Base-by-base conservation (phyloP, 768 basidiomycete species). In the Cubamyces lactineus region DNA sequence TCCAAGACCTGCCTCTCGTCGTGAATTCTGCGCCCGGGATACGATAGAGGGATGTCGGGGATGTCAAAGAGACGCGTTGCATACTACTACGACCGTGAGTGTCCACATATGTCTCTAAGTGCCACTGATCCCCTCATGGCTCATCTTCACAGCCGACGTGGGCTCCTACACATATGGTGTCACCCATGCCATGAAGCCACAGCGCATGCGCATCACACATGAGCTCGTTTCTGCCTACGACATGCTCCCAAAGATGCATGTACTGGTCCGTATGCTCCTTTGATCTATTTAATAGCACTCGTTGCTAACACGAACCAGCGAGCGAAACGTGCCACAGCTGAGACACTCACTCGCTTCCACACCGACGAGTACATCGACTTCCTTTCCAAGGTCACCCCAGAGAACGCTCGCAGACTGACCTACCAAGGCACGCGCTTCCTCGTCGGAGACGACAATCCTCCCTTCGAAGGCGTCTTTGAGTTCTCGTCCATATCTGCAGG, bases 321-420 rank as follows among this genome's bases (percentile, higher is more conserved):
- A 45, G 70, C 75, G 39, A 72, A 71, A 67, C 74, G 75, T 53
- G 72, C 75, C 16, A 68, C 72, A 11, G 73, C 75, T 1, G 75
- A 76, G 63, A 62, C 67, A 23, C 91, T 99, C 91, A 89, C 92
- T n/a, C 78, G 88, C 12, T 99, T 98, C 75, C 97, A 99, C 74
- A 94, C 96, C 21, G 97, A 99, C 78, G 97, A 99, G 82, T 99
- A 97, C 75, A 84, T 99, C 61, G 87, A 98, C 69, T 96, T 98
- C 69, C 77, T 99, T 47, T 81, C 85, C 56, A 84, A 85, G 50
- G 96, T 98, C 26, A 92, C 89, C 0, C 96, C 96, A 0, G 97
- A 99, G 74, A 96, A 92, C 4, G 87, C 84, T 1, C 91, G 92
- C 67, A 88, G 92, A 57, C 75, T 97, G 70, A 94, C 92, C 1